These are phyloP conservation scores for Tolypocladium cylindrosporum DNA, from an alignment of 2,329 filamentous ascomycete genomes.

Conservation along the genomic window DNA sequence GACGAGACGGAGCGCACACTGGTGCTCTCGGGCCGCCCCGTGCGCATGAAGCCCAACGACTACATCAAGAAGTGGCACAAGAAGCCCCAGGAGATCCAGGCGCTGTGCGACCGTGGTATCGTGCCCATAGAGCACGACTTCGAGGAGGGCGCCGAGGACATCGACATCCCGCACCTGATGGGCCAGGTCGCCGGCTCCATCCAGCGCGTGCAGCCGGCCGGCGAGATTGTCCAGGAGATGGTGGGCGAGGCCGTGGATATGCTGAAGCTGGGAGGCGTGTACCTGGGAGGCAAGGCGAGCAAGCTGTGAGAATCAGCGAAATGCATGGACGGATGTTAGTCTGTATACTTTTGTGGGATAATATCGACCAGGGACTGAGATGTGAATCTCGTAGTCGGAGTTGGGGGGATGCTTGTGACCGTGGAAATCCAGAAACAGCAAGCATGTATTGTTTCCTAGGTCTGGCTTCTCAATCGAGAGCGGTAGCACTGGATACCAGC, in stretches of 20 bases:
- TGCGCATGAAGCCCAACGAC: slow-evolving; percentile 72
- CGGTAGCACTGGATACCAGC: background rate
- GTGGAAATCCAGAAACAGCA: background rate
- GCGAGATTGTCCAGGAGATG: slow-evolving; percentile 84
- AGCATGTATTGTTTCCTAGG: background rate
- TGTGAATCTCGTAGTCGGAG: background rate
- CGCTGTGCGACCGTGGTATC: slow-evolving; percentile 65
- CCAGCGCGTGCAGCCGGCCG: slow-evolving; percentile 66
- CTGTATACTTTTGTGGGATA: background rate
- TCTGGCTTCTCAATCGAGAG: too few species aligned
- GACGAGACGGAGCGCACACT: slow-evolving; percentile 75
- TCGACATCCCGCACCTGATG: slow-evolving; percentile 87
- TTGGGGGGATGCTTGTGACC: background rate
- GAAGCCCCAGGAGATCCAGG: slow-evolving; percentile 62
- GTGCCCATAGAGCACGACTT: slow-evolving; percentile 78
- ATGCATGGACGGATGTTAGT: background rate
- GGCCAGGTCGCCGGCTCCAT: slow-evolving; percentile 83
- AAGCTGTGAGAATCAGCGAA: slow-evolving; percentile 23
- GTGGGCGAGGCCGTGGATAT: slow-evolving; percentile 63
- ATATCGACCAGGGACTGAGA: background rate
- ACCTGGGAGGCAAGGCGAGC: slow-evolving; percentile 37
- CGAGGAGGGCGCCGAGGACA: slow-evolving; percentile 62
- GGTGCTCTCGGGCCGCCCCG: slow-evolving; percentile 70
- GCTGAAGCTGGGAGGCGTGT: slow-evolving; percentile 51
- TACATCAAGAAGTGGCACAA: slow-evolving; percentile 78